Base-by-base conservation (phyloP, 495 filamentous ascomycete genomes). In the Aspergillus heteromorphus region DNA sequence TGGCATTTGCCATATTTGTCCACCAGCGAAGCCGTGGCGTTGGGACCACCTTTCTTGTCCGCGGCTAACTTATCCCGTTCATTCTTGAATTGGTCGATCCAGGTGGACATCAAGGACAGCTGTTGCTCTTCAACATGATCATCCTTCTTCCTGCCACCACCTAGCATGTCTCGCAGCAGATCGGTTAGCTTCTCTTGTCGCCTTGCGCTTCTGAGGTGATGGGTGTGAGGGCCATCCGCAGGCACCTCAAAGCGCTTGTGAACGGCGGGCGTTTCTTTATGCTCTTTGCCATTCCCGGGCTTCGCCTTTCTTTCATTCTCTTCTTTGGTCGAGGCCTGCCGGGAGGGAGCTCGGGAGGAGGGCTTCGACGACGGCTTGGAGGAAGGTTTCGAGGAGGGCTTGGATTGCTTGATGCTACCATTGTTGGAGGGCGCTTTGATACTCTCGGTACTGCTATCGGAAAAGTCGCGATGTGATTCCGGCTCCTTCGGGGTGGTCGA, bases 1-100 rank as follows among this genome's bases (percentile, higher is more conserved):
- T 97, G 93, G 68, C 93, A 97, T 76, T 97, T 97, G 56, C 93
- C 93, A 66, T 99, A 99, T 66, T 97, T 99, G 70, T 97, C 89
- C 8, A 91, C 89, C 51, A 98, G 76, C 4, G 89, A 87, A 4
- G 82, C 84, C n/a, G 87, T 87, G 11, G 90, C 78, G 63, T 87
- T 89, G 1, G 87, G 81, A 0, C 85, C 84, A 19, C 83, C 83
- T 64, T 86, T 92, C 75, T 87, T 91, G 57, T 95, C 89, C 20
- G 77, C 69, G 6, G 83, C 85, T 36, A 89, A 62, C 61, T 80
- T 84, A 49, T 95, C 90, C 59, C 88, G 88, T 69, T 98, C 93
- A 59, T 76, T 85, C 66, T 89, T 89, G 54, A 97, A 80, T 61
- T 93, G 92, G 70, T 97, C 92, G 29, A 96, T 91, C 93, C 93